Conservation (phyloP, 768 basidiomycete genomes). For the Collybia mongolica region DNA sequence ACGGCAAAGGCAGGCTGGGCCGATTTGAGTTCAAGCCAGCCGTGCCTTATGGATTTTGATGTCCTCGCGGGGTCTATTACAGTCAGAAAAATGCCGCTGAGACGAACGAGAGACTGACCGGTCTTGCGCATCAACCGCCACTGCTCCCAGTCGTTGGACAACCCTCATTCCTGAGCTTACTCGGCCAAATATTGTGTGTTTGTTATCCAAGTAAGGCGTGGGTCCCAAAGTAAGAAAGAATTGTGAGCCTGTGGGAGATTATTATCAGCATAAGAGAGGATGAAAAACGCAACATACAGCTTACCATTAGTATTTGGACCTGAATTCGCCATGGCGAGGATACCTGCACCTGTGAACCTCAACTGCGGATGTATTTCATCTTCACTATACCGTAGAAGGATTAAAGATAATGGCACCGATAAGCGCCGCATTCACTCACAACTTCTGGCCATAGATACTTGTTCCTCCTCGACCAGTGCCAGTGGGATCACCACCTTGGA, state of each 20-base stretch:
- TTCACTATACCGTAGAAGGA: conserved; percentile 45
- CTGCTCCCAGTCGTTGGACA: conserved; percentile 87
- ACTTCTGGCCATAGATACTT: conserved; percentile 87
- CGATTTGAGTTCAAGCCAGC: conserved; percentile 24
- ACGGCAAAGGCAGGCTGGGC: background rate
- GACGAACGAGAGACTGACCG: conserved; percentile 45
- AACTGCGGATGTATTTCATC: conserved; percentile 91
- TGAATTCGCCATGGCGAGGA: conserved; percentile 96
- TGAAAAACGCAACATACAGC: conserved; percentile 43
- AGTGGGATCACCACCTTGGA: conserved; percentile 94
- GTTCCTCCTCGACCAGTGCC: conserved; percentile 93
- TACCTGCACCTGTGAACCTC: conserved; percentile 94
- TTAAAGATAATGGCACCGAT: conserved; percentile 3
- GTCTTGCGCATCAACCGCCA: conserved; percentile 87
- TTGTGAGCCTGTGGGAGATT: conserved; percentile 70
- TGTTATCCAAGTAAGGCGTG: conserved; percentile 81
- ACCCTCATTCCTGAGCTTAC: conserved; percentile 91
- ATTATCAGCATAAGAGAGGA: conserved; percentile 7
- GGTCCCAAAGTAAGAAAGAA: conserved; percentile 89
- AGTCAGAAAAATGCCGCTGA: conserved; percentile 2
- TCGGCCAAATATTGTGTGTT: conserved; percentile 89
- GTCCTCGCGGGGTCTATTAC: conserved; percentile 62
- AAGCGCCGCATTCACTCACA: conserved; percentile 45
- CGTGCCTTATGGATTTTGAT: conserved; percentile 87
- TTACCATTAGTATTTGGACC: conserved; percentile 88